These are phyloP conservation scores for Globisporangium heterothallicum DNA, from an alignment of 352 stramenopile species.

Conservation along the genomic window DNA sequence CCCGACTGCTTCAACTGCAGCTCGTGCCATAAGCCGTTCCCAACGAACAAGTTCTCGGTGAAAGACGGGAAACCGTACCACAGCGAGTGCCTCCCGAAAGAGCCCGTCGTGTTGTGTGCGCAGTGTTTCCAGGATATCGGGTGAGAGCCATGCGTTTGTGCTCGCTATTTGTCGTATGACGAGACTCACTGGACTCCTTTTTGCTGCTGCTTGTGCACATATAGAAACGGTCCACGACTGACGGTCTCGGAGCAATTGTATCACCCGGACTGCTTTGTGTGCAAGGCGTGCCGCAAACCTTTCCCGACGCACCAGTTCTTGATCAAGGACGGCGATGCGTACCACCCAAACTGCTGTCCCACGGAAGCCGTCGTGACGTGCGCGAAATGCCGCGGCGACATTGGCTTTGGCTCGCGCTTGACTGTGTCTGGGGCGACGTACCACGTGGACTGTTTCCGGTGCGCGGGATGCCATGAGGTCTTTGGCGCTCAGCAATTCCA, in stretches of 20 bases:
- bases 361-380: conserved; percentile 3
- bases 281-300: conserved; percentile 30
- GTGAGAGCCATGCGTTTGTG: background rate
- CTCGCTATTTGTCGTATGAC: background rate
- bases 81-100: conserved; percentile 25
- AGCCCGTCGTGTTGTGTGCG: conserved; percentile 1
- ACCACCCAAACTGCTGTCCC: conserved; percentile 50
- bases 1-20: conserved; percentile 46
- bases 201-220: background rate
- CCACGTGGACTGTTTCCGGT: conserved; percentile 35
- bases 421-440: conserved; percentile 24
- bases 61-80: conserved; percentile 35
- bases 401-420: conserved; percentile 17
- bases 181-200: background rate
- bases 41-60: conserved; percentile 30
- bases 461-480: conserved; percentile 29
- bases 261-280: conserved; percentile 47
- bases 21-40: conserved; percentile 25
- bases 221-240: conserved; percentile 25
- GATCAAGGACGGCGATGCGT: conserved; percentile 49
- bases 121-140: conserved; percentile 9
- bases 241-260: conserved; percentile 37
- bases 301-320: conserved; percentile 42
- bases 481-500: conserved; percentile 29
- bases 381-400: conserved; percentile 18